Conservation (phyloP, 768 basidiomycete species). For the Suillus subalutaceus region DNA sequence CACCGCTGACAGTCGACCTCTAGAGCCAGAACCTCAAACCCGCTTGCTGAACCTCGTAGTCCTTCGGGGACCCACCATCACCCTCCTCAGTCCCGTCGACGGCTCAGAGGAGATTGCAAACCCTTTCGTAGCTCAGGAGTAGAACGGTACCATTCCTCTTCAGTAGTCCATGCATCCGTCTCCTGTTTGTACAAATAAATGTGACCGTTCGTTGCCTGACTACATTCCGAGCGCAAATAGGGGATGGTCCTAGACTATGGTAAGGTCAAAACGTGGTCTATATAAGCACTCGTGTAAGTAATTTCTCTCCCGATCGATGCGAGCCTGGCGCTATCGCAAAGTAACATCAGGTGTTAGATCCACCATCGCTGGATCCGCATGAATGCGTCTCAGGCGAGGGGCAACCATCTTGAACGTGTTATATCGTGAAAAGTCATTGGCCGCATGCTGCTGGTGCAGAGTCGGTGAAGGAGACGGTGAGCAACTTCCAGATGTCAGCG, state of each 20-base stretch:
- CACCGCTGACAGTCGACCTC: constrained; percentile 10
- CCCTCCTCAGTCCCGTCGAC: constrained; percentile 91
- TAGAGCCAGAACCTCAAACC: constrained; percentile 65
- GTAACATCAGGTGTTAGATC: constrained; percentile 17
- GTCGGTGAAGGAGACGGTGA: constrained; percentile 51
- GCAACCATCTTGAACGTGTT: constrained; percentile 21
- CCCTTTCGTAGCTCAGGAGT: constrained; percentile 79
- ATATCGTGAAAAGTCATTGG: constrained; percentile 22
- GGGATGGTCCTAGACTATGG: constrained; percentile 17
- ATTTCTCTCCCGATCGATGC: not conserved
- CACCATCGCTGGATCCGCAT: constrained; percentile 17
- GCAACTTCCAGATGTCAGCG: constrained; percentile 60
- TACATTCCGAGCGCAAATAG: constrained; percentile 17
- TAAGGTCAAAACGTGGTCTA: constrained; percentile 8
- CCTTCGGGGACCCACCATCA: constrained; percentile 92
- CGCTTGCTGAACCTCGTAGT: constrained; percentile 84
- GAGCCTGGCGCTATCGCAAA: constrained; percentile 6
- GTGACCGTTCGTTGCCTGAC: constrained; percentile 18
- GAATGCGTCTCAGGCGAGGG: constrained; percentile 19
- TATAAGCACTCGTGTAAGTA: constrained; percentile 7
- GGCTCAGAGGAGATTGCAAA: constrained; percentile 94
- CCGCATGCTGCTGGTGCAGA: constrained; percentile 7
- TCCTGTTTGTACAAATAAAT: constrained; percentile 6
- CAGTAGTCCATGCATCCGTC: constrained; percentile 1
- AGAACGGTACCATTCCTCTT: constrained; percentile 10